Base-by-base conservation (phyloP, 1,284 basidiomycete species). In the Sutorius eximius region DNA sequence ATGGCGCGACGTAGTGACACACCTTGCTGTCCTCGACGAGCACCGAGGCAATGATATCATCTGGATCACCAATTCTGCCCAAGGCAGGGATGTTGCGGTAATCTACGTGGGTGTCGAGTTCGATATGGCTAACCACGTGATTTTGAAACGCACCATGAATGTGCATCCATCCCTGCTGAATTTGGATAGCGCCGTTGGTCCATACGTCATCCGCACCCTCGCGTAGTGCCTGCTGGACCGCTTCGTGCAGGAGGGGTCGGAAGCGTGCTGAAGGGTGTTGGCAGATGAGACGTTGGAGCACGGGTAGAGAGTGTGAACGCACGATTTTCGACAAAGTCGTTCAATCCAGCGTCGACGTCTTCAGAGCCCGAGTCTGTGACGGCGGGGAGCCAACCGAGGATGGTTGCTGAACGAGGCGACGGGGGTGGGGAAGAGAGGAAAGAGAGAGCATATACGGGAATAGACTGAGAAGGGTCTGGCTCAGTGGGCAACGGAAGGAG, bases 151-250 rank as follows among this genome's bases (percentile, higher is more conserved):
- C 60, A 87, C 89, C 89, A 48, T 91, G 82, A 47, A 92, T 84
- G 66, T 92, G 89, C 86, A 92, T 87, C 90, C 89, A 92, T 12
- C 89, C 90, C 41, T 82, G 71, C 53, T 82, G 80, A 3, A 82
- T 71, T 63, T 88, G 86, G 24, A 80, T 71, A 13, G 89, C 89
- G 4, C 77, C 80, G 56, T 84, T 84, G 13, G 65, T 77, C 73
- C 86, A 84, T 4, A 88, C 74, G 3, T 88, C 83, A 61, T 91
- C 89, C 1, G 78, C 73, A 15, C 75, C 78, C 46, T 86, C 80
- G 8, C 64, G 66, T 6, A 91, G 72, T 32, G 77, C 83, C 27
- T 73, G 68, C 55, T 77, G 75, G 12, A 90, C 73, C 7, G 80
- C 81, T 52, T 80, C 70, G 58, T 91, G 87, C 43, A 91, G 66